phyloP scores from a whole-genome alignment of 805 yeast species.

The Metschnikowia shivogae region DNA sequence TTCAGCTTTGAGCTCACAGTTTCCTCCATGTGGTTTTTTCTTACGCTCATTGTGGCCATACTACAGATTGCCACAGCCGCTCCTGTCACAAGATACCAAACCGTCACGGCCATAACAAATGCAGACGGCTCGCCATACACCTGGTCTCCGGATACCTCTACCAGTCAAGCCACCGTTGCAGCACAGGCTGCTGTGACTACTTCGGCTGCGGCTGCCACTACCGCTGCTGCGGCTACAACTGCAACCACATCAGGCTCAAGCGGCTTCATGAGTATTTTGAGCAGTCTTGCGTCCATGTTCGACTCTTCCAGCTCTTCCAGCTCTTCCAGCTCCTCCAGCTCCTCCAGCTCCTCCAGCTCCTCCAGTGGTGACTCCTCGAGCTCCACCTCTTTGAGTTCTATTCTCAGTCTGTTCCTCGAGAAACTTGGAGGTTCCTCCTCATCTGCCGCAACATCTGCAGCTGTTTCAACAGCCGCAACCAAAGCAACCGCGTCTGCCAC shows the following conservation, averaged over 20 bases:
- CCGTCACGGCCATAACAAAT: conserved; percentile 12
- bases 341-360: background rate
- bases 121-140: conserved; percentile 14
- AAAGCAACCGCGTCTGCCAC: background rate
- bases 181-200: conserved; percentile 7
- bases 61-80: conserved; percentile 8
- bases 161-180: conserved; percentile 7
- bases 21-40: background rate
- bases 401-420: conserved; percentile 7
- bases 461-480: background rate
- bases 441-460: background rate
- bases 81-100: conserved; percentile 12
- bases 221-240: too few species aligned
- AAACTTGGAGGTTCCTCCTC: background rate
- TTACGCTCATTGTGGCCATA: conserved; percentile 4
- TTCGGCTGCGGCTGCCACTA: background rate
- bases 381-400: conserved; percentile 3
- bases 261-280: conserved; percentile 3
- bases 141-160: conserved; percentile 1
- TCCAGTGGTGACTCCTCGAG: background rate
- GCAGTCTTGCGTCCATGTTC: conserved; percentile 1
- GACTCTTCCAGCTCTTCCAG: background rate
- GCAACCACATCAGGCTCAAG: background rate
- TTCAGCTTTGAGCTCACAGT: background rate
- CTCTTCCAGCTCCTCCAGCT: background rate